Evolutionary conservation across 768 basidiomycete genomes (phyloP), one percentile per base, ranked within the genome.

Genomic region (Mycena rebaudengoi): DNA sequence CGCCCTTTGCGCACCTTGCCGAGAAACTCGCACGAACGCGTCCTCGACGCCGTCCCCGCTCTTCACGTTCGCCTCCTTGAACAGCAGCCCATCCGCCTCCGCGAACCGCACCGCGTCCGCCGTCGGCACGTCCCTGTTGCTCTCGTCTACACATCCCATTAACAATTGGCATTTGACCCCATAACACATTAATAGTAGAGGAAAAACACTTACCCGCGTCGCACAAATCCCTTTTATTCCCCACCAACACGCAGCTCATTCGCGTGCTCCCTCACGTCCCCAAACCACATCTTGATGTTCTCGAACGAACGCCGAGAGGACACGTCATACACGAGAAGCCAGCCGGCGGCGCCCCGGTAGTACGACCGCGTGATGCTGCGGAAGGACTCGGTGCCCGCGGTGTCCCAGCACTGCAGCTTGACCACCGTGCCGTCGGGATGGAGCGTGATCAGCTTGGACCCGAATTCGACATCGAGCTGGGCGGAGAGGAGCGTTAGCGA

Each of bases 181-280:
- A 25, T n/a, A 13, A 67, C 56, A 28, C 23, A 18, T 39, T 56
- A 20, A 23, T 28, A 30, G 33, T 33, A 16, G 48, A 50, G 3
- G 21, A 33, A 25, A 44, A 16, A 33, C 41, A 66, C 52, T 11
- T 66, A 44, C 70, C 70, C 3, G 78, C 77, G 39, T 86, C 83
- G 62, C 87, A 88, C 25, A 96, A 82, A 73, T 97, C 95, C 49
- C 89, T 85, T 76, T 97, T 97, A 82, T 96, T 97, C 3, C 94
- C 95, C 63, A 96, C 92, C 32, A 97, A 86, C 62, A 96, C 95
- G 70, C 93, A 94, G 7, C 92, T 91, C 37, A 96, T 96, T 94
- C 4, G 95, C 95, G 68, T 96, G 90, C 68, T 89, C 86, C 25
- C 93, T 83, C 7, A 97, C 92, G 76, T 97, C 95, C 39, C 86